A percentile compares a stretch with the other conserved stretches of the same genome.
These are phyloP conservation scores for Xanthoconium purpureum DNA, from an alignment of 768 basidiomycete species.

Conservation along the genomic window DNA sequence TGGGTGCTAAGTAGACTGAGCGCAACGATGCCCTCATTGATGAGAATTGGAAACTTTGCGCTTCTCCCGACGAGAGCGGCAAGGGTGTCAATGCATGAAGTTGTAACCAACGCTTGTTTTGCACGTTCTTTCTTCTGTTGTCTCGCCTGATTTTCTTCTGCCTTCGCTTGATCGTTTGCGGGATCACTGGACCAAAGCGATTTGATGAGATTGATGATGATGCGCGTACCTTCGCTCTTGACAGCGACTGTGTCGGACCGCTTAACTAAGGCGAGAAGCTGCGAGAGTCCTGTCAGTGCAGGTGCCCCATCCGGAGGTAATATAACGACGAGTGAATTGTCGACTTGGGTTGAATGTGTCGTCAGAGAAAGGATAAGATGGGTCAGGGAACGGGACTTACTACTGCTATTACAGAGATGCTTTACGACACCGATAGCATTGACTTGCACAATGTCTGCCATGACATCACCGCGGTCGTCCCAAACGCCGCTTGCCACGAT, in stretches of 20 bases:
- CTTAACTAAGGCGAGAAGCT: conserved; percentile 69
- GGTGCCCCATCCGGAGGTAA: conserved; percentile 38
- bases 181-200: conserved; percentile 65
- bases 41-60: conserved; percentile 75
- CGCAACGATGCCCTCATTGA: conserved; percentile 87
- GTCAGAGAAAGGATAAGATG: conserved; percentile 31
- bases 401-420: conserved; percentile 75
- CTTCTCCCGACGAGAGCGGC: conserved; percentile 72
- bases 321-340: conserved; percentile 51
- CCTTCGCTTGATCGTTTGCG: conserved; percentile 24
- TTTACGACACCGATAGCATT: conserved; percentile 87
- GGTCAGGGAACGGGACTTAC: conserved; percentile 40
- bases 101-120: conserved; percentile 48
- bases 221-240: conserved; percentile 86
- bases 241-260: conserved; percentile 80
- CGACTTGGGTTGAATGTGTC: conserved; percentile 28
- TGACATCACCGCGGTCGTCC: conserved; percentile 66
- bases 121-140: conserved; percentile 53
- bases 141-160: conserved; percentile 37
- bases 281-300: conserved; percentile 53
- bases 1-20: conserved; percentile 73
- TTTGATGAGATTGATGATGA: conserved; percentile 82
- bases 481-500: conserved; percentile 66
- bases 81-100: conserved; percentile 59
- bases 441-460: conserved; percentile 84